Percentiles rank a stretch among this genome's conserved stretches.
Conservation (phyloP, 257 asterid genomes). For the Solanum clarkiae region DNA sequence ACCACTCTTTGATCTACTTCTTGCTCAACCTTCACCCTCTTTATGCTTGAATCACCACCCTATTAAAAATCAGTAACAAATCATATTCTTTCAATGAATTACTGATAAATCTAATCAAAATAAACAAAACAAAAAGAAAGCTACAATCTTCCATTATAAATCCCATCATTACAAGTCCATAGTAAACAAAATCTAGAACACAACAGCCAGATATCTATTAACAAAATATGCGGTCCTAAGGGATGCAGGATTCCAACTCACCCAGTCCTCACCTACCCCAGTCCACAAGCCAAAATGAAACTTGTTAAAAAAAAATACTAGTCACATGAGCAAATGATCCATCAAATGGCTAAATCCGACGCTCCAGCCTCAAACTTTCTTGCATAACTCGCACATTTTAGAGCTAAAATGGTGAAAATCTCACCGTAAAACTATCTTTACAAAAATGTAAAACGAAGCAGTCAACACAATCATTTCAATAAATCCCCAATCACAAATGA, state of each 20-base stretch:
- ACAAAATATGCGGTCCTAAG: background rate
- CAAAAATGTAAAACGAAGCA: background rate
- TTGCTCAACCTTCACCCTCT: slow-evolving; percentile 6
- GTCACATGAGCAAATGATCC: background rate
- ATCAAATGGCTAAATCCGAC: background rate
- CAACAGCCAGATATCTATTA: background rate
- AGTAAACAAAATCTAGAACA: background rate
- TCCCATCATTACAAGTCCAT: background rate
- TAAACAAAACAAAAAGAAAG: background rate
- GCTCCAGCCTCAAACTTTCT: background rate
- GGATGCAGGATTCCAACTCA: background rate
- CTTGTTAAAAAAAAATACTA: background rate
- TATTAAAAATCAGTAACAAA: background rate
- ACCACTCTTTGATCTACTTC: background rate
- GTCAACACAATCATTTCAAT: background rate
- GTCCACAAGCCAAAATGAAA: background rate
- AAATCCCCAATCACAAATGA: background rate
- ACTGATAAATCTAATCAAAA: slow-evolving; percentile 1
- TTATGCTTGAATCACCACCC: slow-evolving; percentile 3
- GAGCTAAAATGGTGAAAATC: background rate
- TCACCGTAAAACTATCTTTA: background rate
- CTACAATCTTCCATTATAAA: background rate
- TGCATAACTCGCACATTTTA: background rate
- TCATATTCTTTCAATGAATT: background rate
- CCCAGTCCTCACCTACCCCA: background rate